A percentile compares a stretch with the other conserved stretches of the same genome.
Conservation (phyloP, 2,329 filamentous ascomycete genomes). For the Microdochium bolleyi region DNA sequence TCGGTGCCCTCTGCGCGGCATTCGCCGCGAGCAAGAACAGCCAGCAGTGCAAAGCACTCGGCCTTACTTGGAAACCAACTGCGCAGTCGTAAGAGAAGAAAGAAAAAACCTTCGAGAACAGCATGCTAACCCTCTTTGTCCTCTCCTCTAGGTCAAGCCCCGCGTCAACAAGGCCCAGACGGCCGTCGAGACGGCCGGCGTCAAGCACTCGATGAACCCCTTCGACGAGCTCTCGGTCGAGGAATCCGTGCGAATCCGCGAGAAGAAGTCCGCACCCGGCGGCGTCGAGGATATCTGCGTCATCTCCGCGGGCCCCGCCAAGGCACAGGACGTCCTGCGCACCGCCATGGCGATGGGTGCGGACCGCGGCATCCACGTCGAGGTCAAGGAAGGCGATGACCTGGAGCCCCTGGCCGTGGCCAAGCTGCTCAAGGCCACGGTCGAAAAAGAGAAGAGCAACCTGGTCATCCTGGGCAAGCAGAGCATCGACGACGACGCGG, state of each 20-base stretch:
- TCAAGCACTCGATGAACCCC: conserved; percentile 98
- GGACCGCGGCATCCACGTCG: conserved; percentile 83
- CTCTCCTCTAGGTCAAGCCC: conserved; percentile 49
- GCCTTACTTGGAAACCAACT: no score
- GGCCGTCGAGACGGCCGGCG: conserved; percentile 81
- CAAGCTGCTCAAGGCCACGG: conserved; percentile 76
- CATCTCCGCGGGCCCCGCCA: conserved; percentile 80
- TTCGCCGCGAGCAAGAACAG: no score
- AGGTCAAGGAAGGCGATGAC: conserved; percentile 65
- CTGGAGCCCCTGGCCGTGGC: conserved; percentile 88
- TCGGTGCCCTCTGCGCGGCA: no score
- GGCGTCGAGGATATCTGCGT: conserved; percentile 89
- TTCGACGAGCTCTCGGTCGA: conserved; percentile 98
- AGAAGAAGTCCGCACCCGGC: conserved; percentile 64
- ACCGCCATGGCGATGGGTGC: conserved; percentile 99
- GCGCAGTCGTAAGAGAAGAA: no score
- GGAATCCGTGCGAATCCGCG: conserved; percentile 89
- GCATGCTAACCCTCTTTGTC: neutral
- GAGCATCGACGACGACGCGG: conserved; percentile 93
- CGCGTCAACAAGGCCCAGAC: conserved; percentile 68
- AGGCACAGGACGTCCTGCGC: conserved; percentile 79
- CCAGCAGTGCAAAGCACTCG: no score
- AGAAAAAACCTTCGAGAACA: neutral
- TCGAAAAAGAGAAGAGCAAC: conserved; percentile 79
- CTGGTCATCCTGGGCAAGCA: conserved; percentile 94